A percentile compares a stretch with the other conserved stretches of the same genome.
These are phyloP conservation scores for Camelina sativa DNA, from an alignment of 345 rosid species.

Conservation along the genomic window DNA sequence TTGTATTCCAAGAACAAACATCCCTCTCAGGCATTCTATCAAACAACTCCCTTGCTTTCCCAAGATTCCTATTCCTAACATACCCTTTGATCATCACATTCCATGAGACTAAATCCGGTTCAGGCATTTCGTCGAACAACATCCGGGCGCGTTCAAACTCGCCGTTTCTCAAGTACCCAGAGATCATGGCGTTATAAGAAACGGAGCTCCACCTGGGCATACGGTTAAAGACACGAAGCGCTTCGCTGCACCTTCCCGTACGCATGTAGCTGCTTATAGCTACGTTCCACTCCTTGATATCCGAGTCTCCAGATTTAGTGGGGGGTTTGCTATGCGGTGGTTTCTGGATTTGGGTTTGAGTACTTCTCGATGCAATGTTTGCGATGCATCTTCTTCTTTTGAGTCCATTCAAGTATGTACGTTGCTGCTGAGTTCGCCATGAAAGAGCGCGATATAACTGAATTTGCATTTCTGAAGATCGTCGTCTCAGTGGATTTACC, in stretches of 20 bases:
- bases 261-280: slow-evolving; percentile 66
- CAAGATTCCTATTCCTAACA: slow-evolving; percentile 58
- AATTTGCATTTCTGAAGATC: neutral
- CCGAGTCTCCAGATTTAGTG: slow-evolving; percentile 40
- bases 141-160: slow-evolving; percentile 50
- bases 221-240: slow-evolving; percentile 51
- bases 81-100: slow-evolving; percentile 71
- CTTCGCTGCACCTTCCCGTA: slow-evolving; percentile 47
- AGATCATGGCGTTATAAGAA: slow-evolving; percentile 63
- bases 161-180: slow-evolving; percentile 52
- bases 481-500: no score
- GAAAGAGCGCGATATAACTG: neutral
- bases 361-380: slow-evolving; percentile 24
- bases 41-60: slow-evolving; percentile 58
- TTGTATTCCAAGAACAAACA: slow-evolving; percentile 74
- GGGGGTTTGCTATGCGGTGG: slow-evolving; percentile 9
- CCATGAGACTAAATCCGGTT: slow-evolving; percentile 61
- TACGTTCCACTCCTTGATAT: slow-evolving; percentile 57
- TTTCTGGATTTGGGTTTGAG: slow-evolving; percentile 28
- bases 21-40: slow-evolving; percentile 60
- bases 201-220: slow-evolving; percentile 68
- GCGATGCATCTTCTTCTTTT: neutral
- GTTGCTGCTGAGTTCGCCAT: slow-evolving; percentile 7
- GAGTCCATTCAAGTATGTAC: slow-evolving; percentile 5
- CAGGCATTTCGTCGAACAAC: slow-evolving; percentile 62